phyloP scores from a whole-genome alignment of 768 basidiomycete genomes.

The Crucibulum laeve region DNA sequence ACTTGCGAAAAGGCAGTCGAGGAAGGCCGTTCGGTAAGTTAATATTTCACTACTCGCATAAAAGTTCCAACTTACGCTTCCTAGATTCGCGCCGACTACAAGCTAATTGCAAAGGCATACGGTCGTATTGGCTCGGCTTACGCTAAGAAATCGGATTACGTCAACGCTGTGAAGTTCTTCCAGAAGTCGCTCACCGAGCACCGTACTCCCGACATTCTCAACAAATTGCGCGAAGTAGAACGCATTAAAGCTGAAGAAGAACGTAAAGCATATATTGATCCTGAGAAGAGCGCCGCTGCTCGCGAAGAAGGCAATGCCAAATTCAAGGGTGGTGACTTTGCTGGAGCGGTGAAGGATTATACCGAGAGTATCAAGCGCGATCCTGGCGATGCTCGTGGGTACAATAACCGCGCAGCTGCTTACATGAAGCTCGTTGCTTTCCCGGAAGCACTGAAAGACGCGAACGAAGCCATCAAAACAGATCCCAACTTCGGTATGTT shows the following conservation, averaged over 20 bases:
- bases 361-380: conserved; percentile 96
- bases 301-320: conserved; percentile 89
- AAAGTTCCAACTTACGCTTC: conserved; percentile 1
- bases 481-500: conserved; percentile 78
- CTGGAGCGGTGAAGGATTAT: conserved; percentile 86
- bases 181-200: conserved; percentile 95
- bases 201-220: conserved; percentile 88
- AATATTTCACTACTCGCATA: not conserved
- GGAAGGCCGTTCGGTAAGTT: conserved; percentile 73
- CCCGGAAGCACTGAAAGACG: conserved; percentile 95
- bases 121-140: conserved; percentile 88
- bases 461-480: conserved; percentile 86
- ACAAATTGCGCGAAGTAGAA: conserved; percentile 85
- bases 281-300: conserved; percentile 73
- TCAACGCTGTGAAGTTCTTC: conserved; percentile 83
- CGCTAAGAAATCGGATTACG: conserved; percentile 71
- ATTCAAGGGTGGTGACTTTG: conserved; percentile 94
- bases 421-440: conserved; percentile 93
- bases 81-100: conserved; percentile 88
- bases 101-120: conserved; percentile 90
- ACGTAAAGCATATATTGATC: conserved; percentile 81
- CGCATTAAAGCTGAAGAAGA: conserved; percentile 74
- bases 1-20: conserved; percentile 95
- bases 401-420: conserved; percentile 97
- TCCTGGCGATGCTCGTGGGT: conserved; percentile 84